Evolutionary conservation across 345 rosid species (phyloP).

Genomic region (Rhizophora mangle): DNA sequence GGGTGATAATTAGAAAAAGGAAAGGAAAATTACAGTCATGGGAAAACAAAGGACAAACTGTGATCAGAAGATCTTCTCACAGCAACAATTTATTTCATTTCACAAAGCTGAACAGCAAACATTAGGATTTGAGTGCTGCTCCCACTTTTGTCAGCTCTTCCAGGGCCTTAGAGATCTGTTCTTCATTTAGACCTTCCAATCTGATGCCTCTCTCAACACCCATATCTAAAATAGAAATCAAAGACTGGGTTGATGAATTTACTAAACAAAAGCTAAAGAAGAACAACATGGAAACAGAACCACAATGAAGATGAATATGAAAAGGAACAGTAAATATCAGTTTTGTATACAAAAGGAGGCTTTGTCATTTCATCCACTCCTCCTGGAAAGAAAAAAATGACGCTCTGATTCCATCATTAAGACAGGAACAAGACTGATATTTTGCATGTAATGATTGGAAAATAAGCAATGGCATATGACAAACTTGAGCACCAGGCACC

Average conservation of each 20-base stretch:
- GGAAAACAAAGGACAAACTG: not conserved
- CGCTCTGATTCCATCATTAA: no score
- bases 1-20: no score
- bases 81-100: slow-evolving; percentile 26
- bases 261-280: not conserved
- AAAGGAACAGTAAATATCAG: not conserved
- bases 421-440: no score
- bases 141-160: slow-evolving; percentile 58
- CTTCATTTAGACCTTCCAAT: slow-evolving; percentile 55
- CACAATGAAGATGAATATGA: not conserved
- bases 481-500: no score
- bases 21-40: no score
- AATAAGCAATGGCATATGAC: no score
- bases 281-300: not conserved
- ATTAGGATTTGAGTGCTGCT: slow-evolving; percentile 44
- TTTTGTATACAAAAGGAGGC: not conserved
- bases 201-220: slow-evolving; percentile 65
- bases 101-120: slow-evolving; percentile 12
- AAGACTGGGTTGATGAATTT: not conserved
- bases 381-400: not conserved
- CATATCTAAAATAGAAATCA: slow-evolving; percentile 40
- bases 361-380: not conserved
- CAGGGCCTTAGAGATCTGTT: slow-evolving; percentile 59
- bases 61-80: not conserved
- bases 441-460: no score